These are phyloP conservation scores for Phytophthora meadii DNA, from an alignment of 352 stramenopile species.

Conservation along the genomic window DNA sequence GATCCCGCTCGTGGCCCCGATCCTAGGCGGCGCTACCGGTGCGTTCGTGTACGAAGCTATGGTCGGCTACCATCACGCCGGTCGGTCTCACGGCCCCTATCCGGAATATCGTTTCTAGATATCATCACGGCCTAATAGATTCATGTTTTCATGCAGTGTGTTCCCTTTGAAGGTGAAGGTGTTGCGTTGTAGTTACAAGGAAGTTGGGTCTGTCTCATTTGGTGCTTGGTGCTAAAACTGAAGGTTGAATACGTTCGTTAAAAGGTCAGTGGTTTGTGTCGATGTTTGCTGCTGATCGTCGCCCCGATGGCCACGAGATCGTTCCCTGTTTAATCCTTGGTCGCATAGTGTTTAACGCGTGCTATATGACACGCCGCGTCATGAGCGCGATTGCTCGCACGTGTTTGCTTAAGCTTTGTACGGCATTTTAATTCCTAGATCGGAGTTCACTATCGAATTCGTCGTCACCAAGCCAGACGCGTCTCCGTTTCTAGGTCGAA, in stretches of 20 bases:
- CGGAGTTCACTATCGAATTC: conserved; percentile 19
- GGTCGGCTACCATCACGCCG: conserved; percentile 60
- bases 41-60: conserved; percentile 67
- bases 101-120: conserved; percentile 33
- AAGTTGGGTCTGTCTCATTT: conserved; percentile 11
- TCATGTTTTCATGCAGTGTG: conserved; percentile 4
- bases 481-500: no score
- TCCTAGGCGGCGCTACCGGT: conserved; percentile 61
- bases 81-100: conserved; percentile 32
- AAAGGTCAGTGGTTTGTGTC: not conserved
- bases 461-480: not conserved
- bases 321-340: conserved; percentile 12
- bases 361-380: conserved; percentile 16
- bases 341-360: conserved; percentile 15
- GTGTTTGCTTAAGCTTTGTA: conserved; percentile 18
- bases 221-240: conserved; percentile 16
- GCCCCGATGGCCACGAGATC: conserved; percentile 12
- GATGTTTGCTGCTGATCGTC: not conserved
- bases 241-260: not conserved
- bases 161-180: no score
- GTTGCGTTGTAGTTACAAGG: no score
- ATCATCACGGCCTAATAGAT: conserved; percentile 19
- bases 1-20: conserved; percentile 67
- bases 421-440: conserved; percentile 19
- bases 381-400: conserved; percentile 6